Evolutionary conservation across 164 flowering plant genomes (phyloP).

Genomic region (Litsea cubeba): DNA sequence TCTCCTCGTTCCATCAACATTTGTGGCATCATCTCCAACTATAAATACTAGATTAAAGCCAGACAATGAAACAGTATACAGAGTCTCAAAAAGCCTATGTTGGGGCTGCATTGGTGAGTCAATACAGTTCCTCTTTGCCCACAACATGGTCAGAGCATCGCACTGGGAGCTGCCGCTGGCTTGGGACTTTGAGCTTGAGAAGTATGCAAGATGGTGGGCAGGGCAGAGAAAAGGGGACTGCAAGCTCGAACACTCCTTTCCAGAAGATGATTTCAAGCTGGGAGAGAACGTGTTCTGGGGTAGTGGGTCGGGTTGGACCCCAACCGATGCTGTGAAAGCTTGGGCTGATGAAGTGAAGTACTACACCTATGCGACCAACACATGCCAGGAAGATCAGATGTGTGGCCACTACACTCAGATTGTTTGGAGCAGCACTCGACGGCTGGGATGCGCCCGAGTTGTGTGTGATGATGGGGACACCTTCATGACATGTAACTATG

Average conservation of each 20-base stretch:
- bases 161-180: slow-evolving; percentile 63
- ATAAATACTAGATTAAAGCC: not conserved
- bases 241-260: slow-evolving; percentile 53
- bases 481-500: slow-evolving; percentile 89
- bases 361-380: slow-evolving; percentile 48
- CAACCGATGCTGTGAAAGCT: slow-evolving; percentile 59
- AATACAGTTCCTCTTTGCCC: slow-evolving; percentile 56
- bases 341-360: slow-evolving; percentile 85
- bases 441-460: slow-evolving; percentile 74
- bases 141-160: slow-evolving; percentile 62
- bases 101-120: slow-evolving; percentile 29
- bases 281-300: slow-evolving; percentile 97
- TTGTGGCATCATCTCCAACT: no score
- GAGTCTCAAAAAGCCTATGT: slow-evolving; percentile 20
- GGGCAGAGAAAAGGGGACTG: slow-evolving; percentile 55
- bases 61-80: slow-evolving; percentile 23
- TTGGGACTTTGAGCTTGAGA: slow-evolving; percentile 61
- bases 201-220: slow-evolving; percentile 82
- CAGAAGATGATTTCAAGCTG: slow-evolving; percentile 42
- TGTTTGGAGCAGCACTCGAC: slow-evolving; percentile 67
- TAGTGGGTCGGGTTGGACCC: slow-evolving; percentile 61
- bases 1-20: no score
- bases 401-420: slow-evolving; percentile 95
- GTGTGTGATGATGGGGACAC: slow-evolving; percentile 74
- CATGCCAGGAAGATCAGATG: slow-evolving; percentile 45